These are phyloP conservation scores for Marchantia polymorpha DNA, from an alignment of 225 moss, liverwort and hornwort genomes.

Conservation along the genomic window DNA sequence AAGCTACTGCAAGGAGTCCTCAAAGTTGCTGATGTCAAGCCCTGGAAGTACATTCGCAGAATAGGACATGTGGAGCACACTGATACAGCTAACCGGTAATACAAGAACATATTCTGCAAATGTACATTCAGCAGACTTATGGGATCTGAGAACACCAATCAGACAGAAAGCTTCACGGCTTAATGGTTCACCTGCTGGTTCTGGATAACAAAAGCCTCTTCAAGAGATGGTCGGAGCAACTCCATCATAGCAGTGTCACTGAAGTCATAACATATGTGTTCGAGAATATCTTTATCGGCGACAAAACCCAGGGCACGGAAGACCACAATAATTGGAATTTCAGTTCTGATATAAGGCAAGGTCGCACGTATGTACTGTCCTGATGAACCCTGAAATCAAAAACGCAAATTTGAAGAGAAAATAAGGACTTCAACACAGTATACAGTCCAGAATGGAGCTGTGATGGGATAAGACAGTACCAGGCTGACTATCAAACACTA, in stretches of 20 bases:
- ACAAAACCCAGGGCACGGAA: slow-evolving; percentile 97
- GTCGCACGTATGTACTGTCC: slow-evolving; percentile 98
- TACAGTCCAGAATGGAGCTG: background rate
- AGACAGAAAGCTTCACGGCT: background rate
- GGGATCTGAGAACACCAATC: background rate
- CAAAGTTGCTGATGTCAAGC: background rate
- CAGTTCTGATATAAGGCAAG: slow-evolving; percentile 89
- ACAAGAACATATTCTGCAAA: background rate
- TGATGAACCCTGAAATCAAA: slow-evolving; percentile 58
- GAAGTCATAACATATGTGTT: slow-evolving; percentile 97
- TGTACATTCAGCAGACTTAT: too few relatives aligned
- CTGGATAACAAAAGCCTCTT: slow-evolving; percentile 97
- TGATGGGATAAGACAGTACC: background rate
- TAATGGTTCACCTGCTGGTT: slow-evolving; percentile 71
- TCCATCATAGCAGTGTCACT: slow-evolving; percentile 99
- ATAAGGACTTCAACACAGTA: background rate
- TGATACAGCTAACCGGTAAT: background rate
- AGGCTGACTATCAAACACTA: background rate
- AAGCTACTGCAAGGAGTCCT: background rate
- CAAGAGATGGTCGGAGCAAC: slow-evolving; percentile 87
- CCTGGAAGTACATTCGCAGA: background rate
- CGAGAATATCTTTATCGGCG: slow-evolving; percentile 94
- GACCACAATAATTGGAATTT: slow-evolving; percentile 96
- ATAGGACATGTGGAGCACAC: background rate
- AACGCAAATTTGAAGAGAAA: background rate